A percentile compares a stretch with the other conserved stretches of the same genome.
Evolutionary conservation across 805 yeast species (phyloP).

Genomic region (Candida loeiensis): DNA sequence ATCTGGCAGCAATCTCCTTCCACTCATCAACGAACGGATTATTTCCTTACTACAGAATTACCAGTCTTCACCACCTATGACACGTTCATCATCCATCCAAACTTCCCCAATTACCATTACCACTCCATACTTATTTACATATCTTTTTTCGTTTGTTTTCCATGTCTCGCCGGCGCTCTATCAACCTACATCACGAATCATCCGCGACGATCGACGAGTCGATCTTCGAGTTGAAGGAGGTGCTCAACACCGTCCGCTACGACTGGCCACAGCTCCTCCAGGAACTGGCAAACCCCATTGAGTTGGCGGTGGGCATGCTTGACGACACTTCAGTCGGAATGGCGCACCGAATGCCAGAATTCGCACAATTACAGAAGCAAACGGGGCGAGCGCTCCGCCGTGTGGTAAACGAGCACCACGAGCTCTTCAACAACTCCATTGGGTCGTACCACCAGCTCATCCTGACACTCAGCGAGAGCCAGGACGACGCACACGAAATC

Average conservation of each 20-base stretch:
- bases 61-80: no score
- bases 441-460: conserved; percentile 79
- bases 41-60: no score
- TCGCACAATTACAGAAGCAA: conserved; percentile 53
- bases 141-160: not conserved
- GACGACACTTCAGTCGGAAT: conserved; percentile 91
- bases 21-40: no score
- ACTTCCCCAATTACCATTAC: no score
- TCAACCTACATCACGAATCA: conserved; percentile 3
- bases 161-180: conserved; percentile 3
- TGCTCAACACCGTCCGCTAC: conserved; percentile 34
- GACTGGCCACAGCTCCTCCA: conserved; percentile 43
- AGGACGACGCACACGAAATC: conserved; percentile 49
- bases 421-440: conserved; percentile 78
- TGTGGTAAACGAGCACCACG: conserved; percentile 79
- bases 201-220: conserved; percentile 15
- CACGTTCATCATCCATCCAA: no score
- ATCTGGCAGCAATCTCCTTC: no score
- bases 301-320: conserved; percentile 73
- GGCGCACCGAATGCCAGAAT: conserved; percentile 69
- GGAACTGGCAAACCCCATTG: conserved; percentile 71
- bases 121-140: not conserved
- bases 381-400: conserved; percentile 56
- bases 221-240: conserved; percentile 33
- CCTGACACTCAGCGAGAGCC: conserved; percentile 61